phyloP scores from a whole-genome alignment of 345 rosid species.

The Eucalyptus victrix region DNA sequence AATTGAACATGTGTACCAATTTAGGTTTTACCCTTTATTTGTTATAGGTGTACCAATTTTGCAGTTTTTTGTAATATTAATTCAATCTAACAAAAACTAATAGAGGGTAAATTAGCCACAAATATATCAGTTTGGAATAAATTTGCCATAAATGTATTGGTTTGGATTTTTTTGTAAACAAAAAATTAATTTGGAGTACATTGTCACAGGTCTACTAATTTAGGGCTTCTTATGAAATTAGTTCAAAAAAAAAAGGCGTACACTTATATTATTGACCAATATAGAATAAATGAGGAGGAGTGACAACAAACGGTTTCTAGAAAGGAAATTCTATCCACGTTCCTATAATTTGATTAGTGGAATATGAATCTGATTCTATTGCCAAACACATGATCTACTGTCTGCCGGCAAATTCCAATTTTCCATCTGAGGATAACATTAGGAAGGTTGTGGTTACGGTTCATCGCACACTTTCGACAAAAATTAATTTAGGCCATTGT shows the following conservation, averaged over 20 bases:
- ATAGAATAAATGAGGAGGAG: neutral
- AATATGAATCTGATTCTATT: neutral
- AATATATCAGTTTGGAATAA: no score
- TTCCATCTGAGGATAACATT: neutral
- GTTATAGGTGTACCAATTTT: neutral
- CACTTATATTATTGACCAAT: neutral
- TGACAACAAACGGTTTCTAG: neutral
- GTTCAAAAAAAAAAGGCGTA: neutral
- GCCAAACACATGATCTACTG: neutral
- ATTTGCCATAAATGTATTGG: accelerated
- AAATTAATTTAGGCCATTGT: neutral
- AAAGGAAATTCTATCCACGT: neutral
- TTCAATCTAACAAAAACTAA: no score
- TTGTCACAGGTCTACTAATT: no score
- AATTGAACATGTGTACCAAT: neutral
- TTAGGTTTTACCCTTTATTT: no score
- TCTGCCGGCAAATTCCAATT: neutral
- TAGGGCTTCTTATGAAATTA: neutral
- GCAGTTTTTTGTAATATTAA: no score
- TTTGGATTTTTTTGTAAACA: no score
- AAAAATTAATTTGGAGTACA: no score
- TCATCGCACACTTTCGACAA: neutral
- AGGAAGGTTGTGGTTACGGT: neutral
- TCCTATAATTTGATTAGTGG: neutral
- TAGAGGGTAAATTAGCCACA: accelerated